Evolutionary conservation across 805 yeast species (phyloP).

Genomic region (Kluyveromyces siamensis): DNA sequence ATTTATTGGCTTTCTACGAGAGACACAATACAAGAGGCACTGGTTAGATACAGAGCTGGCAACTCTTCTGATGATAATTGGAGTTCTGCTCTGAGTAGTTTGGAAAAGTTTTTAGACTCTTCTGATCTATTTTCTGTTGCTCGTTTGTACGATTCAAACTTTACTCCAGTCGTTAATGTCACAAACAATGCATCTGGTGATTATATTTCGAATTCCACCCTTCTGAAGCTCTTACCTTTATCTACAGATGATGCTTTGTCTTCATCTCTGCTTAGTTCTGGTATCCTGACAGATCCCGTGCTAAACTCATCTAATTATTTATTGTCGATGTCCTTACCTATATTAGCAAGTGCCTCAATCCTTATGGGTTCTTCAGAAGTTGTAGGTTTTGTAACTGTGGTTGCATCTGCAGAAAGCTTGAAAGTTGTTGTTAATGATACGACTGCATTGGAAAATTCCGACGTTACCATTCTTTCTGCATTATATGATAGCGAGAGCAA

Average conservation of each 20-base stretch:
- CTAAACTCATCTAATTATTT: constrained; percentile 38
- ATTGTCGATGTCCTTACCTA: constrained; percentile 71
- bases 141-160: constrained; percentile 54
- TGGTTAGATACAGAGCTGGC: constrained; percentile 62
- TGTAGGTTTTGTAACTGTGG: constrained; percentile 63
- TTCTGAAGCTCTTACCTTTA: constrained; percentile 42
- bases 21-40: constrained; percentile 50
- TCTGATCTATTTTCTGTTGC: constrained; percentile 57
- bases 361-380: constrained; percentile 47
- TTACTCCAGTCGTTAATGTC: constrained; percentile 38
- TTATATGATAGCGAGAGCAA: constrained; percentile 15
- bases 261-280: constrained; percentile 33
- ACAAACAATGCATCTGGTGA: constrained; percentile 34
- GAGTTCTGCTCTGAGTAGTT: constrained; percentile 36
- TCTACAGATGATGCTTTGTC: constrained; percentile 39
- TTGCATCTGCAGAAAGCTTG: constrained; percentile 39
- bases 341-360: constrained; percentile 65
- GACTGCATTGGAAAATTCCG: constrained; percentile 32
- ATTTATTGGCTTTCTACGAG: constrained; percentile 54
- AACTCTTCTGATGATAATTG: constrained; percentile 47
- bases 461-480: constrained; percentile 27
- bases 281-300: constrained; percentile 62
- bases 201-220: constrained; percentile 23
- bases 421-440: constrained; percentile 33
- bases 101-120: constrained; percentile 56